Percentiles rank a stretch among this genome's conserved stretches.
Evolutionary conservation across 805 yeast genomes (phyloP).

Genomic region (Barnettozyma populi): DNA sequence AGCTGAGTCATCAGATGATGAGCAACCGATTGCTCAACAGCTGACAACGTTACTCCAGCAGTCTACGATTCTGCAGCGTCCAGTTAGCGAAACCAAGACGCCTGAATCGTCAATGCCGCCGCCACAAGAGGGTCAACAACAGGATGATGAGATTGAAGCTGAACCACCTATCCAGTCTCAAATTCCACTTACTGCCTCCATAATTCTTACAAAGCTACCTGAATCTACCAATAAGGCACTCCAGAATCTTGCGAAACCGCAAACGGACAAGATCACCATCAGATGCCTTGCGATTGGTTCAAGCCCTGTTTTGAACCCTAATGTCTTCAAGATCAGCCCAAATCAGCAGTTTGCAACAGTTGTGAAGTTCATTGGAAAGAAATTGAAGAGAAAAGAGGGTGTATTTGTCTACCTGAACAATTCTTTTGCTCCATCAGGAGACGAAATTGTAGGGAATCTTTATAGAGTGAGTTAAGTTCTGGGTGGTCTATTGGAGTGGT

Average conservation of each 20-base stretch:
- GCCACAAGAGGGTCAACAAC: background rate
- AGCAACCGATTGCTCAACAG: slow-evolving; percentile 7
- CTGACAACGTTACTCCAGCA: background rate
- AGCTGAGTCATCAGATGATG: slow-evolving; percentile 21
- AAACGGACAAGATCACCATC: slow-evolving; percentile 31
- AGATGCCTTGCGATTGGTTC: slow-evolving; percentile 61
- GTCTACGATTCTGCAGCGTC: background rate
- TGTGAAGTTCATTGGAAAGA: slow-evolving; percentile 38
- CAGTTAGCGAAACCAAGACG: background rate
- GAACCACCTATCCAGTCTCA: slow-evolving; percentile 18
- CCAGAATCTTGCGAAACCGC: slow-evolving; percentile 9
- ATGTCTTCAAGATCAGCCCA: slow-evolving; percentile 43
- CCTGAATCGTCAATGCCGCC: background rate
- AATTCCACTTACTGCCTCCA: slow-evolving; percentile 21
- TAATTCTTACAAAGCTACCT: slow-evolving; percentile 19
- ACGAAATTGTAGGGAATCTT: slow-evolving; percentile 36
- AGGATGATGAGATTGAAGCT: slow-evolving; percentile 11
- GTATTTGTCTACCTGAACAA: slow-evolving; percentile 41
- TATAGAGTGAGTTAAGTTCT: slow-evolving; percentile 12
- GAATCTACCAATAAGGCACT: slow-evolving; percentile 15
- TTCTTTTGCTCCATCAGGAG: slow-evolving; percentile 41
- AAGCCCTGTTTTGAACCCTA: slow-evolving; percentile 43
- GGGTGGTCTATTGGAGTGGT: background rate
- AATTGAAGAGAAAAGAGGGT: slow-evolving; percentile 26
- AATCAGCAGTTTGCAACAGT: slow-evolving; percentile 43